phyloP scores from a whole-genome alignment of 495 filamentous ascomycete genomes.

The Annulohypoxylon nitens region DNA sequence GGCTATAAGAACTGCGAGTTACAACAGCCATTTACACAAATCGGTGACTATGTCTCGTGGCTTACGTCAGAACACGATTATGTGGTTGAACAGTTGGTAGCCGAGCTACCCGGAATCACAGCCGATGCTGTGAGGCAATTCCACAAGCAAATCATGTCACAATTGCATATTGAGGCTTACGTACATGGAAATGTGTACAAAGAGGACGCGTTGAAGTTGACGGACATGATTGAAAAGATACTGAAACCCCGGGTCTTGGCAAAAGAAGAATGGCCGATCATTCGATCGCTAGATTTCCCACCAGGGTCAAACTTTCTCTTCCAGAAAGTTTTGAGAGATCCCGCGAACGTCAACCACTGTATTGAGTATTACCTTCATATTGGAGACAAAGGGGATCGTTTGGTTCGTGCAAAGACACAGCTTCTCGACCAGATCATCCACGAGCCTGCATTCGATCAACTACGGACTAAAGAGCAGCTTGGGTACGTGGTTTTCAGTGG shows the following conservation, averaged over 20 bases:
- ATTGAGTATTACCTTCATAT: constrained; percentile 92
- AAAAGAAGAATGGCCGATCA: constrained; percentile 81
- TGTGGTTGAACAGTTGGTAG: constrained; percentile 83
- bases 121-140: constrained; percentile 80
- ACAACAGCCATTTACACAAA: constrained; percentile 88
- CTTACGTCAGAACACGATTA: constrained; percentile 81
- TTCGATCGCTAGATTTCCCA: constrained; percentile 81
- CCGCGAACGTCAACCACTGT: constrained; percentile 95
- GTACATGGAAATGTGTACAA: constrained; percentile 96
- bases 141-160: constrained; percentile 82
- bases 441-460: constrained; percentile 92
- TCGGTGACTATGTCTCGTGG: constrained; percentile 86
- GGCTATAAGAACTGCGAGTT: constrained; percentile 87
- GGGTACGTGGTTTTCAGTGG: constrained; percentile 96
- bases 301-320: constrained; percentile 86
- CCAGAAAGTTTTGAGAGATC: constrained; percentile 82
- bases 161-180: constrained; percentile 88
- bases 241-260: constrained; percentile 83
- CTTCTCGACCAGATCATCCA: constrained; percentile 92
- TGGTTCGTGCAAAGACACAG: constrained; percentile 78
- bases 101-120: constrained; percentile 80
- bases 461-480: constrained; percentile 97
- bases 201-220: constrained; percentile 91
- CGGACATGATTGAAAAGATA: constrained; percentile 81
- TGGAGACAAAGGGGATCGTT: constrained; percentile 76